Evolutionary conservation across 129 eudicot species (phyloP).

Genomic region (Escallonia rubra): DNA sequence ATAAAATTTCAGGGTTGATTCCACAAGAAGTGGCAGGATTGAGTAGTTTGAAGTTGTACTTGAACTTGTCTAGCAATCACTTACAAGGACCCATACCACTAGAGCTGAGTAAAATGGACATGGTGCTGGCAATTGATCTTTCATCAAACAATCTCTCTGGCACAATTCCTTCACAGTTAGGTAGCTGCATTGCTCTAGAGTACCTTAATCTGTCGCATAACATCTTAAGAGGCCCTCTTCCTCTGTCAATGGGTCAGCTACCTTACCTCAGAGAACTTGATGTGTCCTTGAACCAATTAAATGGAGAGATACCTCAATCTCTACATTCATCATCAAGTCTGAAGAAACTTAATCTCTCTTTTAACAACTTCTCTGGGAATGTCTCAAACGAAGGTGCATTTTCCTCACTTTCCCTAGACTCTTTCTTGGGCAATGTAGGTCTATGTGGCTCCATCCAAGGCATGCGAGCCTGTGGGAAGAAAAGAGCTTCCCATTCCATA

Average conservation of each 20-base stretch:
- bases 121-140: slow-evolving; percentile 82
- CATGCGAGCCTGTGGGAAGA: slow-evolving; percentile 36
- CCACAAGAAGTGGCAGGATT: slow-evolving; percentile 72
- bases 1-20: slow-evolving; percentile 54
- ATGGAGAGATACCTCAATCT: slow-evolving; percentile 56
- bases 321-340: slow-evolving; percentile 49
- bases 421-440: slow-evolving; percentile 57
- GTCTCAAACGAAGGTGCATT: slow-evolving; percentile 37
- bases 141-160: slow-evolving; percentile 69
- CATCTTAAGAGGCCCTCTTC: slow-evolving; percentile 49
- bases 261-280: slow-evolving; percentile 61
- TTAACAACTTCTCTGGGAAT: slow-evolving; percentile 64
- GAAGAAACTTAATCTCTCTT: slow-evolving; percentile 50
- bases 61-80: slow-evolving; percentile 63
- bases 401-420: slow-evolving; percentile 30
- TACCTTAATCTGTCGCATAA: slow-evolving; percentile 55
- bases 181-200: slow-evolving; percentile 82
- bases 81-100: slow-evolving; percentile 61
- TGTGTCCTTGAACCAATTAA: slow-evolving; percentile 49
- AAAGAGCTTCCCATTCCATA: slow-evolving; percentile 16
- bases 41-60: slow-evolving; percentile 68
- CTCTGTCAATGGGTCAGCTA: slow-evolving; percentile 48
- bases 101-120: slow-evolving; percentile 80
- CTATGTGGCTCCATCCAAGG: slow-evolving; percentile 64
- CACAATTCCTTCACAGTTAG: slow-evolving; percentile 57